These are phyloP conservation scores for Cetraspora pellucida DNA, from an alignment of 192 early-diverging fungal genomes.

Conservation along the genomic window DNA sequence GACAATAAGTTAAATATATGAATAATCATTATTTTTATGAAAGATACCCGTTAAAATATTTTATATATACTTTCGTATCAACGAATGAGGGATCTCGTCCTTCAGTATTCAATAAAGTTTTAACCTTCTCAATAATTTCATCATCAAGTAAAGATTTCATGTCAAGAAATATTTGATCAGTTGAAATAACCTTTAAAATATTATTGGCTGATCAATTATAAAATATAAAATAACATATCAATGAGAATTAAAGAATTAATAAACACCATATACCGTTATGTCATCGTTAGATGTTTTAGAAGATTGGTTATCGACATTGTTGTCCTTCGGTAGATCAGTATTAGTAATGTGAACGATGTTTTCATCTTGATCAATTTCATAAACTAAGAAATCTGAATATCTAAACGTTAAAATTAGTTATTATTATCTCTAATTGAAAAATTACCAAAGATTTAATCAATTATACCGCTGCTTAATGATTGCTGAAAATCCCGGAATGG, in stretches of 20 bases:
- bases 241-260: too few species aligned
- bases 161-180: slow-evolving; percentile 9
- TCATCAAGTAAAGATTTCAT: slow-evolving; percentile 11
- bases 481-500: slow-evolving; percentile 55
- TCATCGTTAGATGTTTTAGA: too few species aligned
- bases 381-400: slow-evolving; percentile 88
- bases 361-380: slow-evolving; percentile 81
- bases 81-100: background rate
- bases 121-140: background rate
- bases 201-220: too few species aligned
- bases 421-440: background rate
- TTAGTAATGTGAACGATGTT: slow-evolving; percentile 66
- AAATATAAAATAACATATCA: too few species aligned
- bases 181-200: background rate
- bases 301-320: background rate
- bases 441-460: background rate
- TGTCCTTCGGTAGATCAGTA: background rate
- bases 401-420: slow-evolving; percentile 47
- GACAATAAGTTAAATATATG: background rate
- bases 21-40: background rate
- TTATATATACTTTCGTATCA: background rate
- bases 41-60: background rate
- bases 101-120: background rate
- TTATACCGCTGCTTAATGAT: slow-evolving; percentile 64
- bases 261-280: too few species aligned